Evolutionary conservation across 2,329 filamentous ascomycete genomes (phyloP).

Genomic region (Alternaria brassicae): DNA sequence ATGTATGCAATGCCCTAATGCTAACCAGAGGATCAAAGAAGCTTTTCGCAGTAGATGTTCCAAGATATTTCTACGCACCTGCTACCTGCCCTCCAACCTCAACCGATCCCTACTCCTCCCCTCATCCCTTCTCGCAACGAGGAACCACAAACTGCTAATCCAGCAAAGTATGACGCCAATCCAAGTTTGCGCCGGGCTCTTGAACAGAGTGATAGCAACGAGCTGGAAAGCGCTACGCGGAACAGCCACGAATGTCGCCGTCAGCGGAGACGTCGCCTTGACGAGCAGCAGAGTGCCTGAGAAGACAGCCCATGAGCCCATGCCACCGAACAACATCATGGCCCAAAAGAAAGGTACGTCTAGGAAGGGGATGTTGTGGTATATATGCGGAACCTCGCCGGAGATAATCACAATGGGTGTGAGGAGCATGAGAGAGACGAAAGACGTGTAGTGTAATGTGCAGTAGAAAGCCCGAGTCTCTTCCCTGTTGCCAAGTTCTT

Average conservation of each 20-base stretch:
- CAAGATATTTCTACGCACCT: neutral
- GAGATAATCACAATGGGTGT: constrained; percentile 59
- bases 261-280: constrained; percentile 59
- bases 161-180: constrained; percentile 60
- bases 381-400: constrained; percentile 58
- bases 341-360: constrained; percentile 65
- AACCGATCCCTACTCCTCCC: constrained; percentile 44
- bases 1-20: no score
- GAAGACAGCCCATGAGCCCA: constrained; percentile 59
- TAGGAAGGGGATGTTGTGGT: constrained; percentile 61
- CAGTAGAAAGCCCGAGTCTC: constrained; percentile 61
- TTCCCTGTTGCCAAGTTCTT: constrained; percentile 50
- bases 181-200: constrained; percentile 60
- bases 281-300: constrained; percentile 57
- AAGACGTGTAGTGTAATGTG: constrained; percentile 60
- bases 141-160: constrained; percentile 59
- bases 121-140: constrained; percentile 53
- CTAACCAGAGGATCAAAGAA: no score
- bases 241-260: constrained; percentile 58
- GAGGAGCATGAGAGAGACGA: constrained; percentile 58
- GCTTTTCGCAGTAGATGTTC: neutral
- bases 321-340: constrained; percentile 58
- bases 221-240: constrained; percentile 59
- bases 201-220: constrained; percentile 56
- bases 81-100: constrained; percentile 43